Conservation (phyloP, 2,329 filamentous ascomycete genomes). For the Hymenoscyphus fructigenus region DNA sequence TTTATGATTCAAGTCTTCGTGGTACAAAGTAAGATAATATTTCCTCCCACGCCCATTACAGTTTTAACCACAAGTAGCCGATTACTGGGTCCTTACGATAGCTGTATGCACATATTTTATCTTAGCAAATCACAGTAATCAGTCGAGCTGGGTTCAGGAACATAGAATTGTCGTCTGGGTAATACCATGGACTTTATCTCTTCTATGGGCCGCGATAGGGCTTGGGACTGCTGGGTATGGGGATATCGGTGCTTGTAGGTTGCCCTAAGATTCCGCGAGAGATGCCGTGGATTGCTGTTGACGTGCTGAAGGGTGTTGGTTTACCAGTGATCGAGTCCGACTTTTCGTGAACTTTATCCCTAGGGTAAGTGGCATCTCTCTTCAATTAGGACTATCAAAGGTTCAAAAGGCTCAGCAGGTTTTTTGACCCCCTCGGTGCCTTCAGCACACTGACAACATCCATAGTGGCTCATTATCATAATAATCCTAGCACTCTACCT, state of each 20-base stretch:
- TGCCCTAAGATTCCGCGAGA: no score
- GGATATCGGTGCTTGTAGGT: slow-evolving; percentile 37
- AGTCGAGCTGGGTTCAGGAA: slow-evolving; percentile 40
- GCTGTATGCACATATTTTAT: slow-evolving; percentile 44
- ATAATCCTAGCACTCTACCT: slow-evolving; percentile 41
- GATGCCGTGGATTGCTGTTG: not conserved
- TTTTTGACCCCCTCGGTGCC: no score
- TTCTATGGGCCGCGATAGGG: slow-evolving; percentile 39
- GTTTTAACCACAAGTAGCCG: slow-evolving; percentile 31
- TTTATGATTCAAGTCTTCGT: slow-evolving; percentile 45
- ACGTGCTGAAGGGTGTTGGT: slow-evolving; percentile 41
- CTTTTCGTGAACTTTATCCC: slow-evolving; percentile 45
- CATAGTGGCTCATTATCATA: slow-evolving; percentile 41
- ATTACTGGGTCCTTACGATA: slow-evolving; percentile 46
- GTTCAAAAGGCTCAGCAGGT: no score
- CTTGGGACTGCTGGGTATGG: slow-evolving; percentile 36
- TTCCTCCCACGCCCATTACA: not conserved
- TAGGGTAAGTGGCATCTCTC: slow-evolving; percentile 21
- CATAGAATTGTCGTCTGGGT: slow-evolving; percentile 38
- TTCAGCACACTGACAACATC: not conserved
- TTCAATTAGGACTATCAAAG: no score
- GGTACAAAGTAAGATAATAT: slow-evolving; percentile 38
- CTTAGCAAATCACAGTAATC: slow-evolving; percentile 40
- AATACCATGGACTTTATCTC: slow-evolving; percentile 40
- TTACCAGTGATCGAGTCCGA: slow-evolving; percentile 40